A percentile compares a stretch with the other conserved stretches of the same genome.
Evolutionary conservation across 2,329 filamentous ascomycete genomes (phyloP).

Genomic region (Cordyceps cicadae): DNA sequence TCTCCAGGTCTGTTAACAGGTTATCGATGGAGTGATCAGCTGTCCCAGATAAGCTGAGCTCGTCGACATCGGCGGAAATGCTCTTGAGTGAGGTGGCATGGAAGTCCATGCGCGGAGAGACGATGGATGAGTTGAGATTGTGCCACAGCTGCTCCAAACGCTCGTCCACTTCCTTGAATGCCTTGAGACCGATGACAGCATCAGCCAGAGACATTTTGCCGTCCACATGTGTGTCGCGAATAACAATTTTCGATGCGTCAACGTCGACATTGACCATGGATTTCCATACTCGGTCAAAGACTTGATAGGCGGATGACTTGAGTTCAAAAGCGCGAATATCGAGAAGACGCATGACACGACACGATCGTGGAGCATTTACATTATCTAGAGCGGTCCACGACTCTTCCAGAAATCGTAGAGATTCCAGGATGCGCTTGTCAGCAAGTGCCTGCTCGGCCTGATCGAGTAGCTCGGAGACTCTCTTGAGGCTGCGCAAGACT

Average conservation of each 20-base stretch:
- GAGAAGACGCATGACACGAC: slow-evolving; percentile 56
- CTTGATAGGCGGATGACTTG: slow-evolving; percentile 56
- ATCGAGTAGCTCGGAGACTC: slow-evolving; percentile 53
- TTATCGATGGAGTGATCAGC: slow-evolving; percentile 38
- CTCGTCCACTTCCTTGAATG: slow-evolving; percentile 53
- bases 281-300: slow-evolving; percentile 64
- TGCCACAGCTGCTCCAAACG: slow-evolving; percentile 54
- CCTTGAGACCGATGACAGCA: slow-evolving; percentile 47
- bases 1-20: slow-evolving; percentile 46
- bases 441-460: slow-evolving; percentile 50
- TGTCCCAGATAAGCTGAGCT: slow-evolving; percentile 34
- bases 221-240: slow-evolving; percentile 42
- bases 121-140: slow-evolving; percentile 51
- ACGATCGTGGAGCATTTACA: slow-evolving; percentile 53
- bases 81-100: slow-evolving; percentile 25
- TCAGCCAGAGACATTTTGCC: slow-evolving; percentile 45
- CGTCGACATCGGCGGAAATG: slow-evolving; percentile 35
- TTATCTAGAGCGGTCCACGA: slow-evolving; percentile 50
- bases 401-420: slow-evolving; percentile 48
- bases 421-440: slow-evolving; percentile 49
- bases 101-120: slow-evolving; percentile 50
- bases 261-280: slow-evolving; percentile 56
- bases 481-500: slow-evolving; percentile 42
- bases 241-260: slow-evolving; percentile 43
- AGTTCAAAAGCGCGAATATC: slow-evolving; percentile 57